These are phyloP conservation scores for Nematocida sp. DNA, from an alignment of 371 early-diverging fungal species.

Conservation along the genomic window DNA sequence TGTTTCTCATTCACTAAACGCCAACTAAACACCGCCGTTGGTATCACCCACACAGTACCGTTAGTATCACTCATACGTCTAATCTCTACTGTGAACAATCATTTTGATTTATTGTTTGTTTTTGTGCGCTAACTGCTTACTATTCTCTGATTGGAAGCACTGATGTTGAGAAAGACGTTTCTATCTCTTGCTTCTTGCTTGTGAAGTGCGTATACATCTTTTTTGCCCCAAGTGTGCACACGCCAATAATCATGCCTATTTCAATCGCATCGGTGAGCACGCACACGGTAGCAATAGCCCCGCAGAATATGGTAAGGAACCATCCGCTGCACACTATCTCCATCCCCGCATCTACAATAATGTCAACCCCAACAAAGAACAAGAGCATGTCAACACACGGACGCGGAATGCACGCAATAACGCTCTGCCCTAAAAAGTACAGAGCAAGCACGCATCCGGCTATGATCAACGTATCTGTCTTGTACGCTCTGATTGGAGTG, in stretches of 20 bases:
- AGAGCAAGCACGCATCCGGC: background rate
- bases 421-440: background rate
- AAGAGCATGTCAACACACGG: constrained; percentile 30
- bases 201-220: background rate
- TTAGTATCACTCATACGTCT: too few species aligned
- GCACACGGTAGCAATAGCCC: background rate
- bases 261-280: background rate
- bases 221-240: background rate
- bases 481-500: background rate
- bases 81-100: too few species aligned
- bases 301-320: background rate
- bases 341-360: background rate
- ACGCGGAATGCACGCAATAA: constrained; percentile 13
- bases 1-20: too few species aligned
- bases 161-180: too few species aligned
- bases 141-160: too few species aligned
- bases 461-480: constrained; percentile 10
- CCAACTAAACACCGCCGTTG: too few species aligned
- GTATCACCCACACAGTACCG: too few species aligned
- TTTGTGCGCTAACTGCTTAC: too few species aligned
- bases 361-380: constrained; percentile 47
- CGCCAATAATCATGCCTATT: constrained; percentile 21
- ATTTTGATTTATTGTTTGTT: too few species aligned
- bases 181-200: too few species aligned
- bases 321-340: background rate